phyloP scores from a whole-genome alignment of 2,329 filamentous ascomycete genomes.

The Graphilbum fragrans region DNA sequence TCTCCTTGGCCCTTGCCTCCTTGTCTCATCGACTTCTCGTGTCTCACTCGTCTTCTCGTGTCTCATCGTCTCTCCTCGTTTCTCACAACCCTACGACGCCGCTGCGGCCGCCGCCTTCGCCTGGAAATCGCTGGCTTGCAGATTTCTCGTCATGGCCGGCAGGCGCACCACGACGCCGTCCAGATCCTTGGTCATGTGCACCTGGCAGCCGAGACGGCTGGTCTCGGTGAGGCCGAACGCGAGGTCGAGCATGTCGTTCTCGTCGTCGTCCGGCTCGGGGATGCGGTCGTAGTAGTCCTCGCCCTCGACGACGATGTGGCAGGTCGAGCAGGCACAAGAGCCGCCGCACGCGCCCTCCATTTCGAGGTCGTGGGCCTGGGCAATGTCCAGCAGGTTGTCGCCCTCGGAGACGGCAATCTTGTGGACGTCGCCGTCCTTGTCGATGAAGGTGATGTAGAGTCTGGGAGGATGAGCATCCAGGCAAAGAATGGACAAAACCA shows the following conservation, averaged over 20 bases:
- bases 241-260: conserved; percentile 84
- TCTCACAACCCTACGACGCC: not conserved
- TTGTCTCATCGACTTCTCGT: not conserved
- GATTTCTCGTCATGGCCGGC: conserved; percentile 86
- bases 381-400: conserved; percentile 90
- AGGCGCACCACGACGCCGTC: conserved; percentile 77
- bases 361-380: conserved; percentile 86
- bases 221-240: conserved; percentile 87
- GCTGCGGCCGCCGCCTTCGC: conserved; percentile 5
- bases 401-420: conserved; percentile 73
- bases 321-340: conserved; percentile 86
- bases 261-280: conserved; percentile 65
- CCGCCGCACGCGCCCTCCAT: conserved; percentile 98
- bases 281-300: conserved; percentile 66
- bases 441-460: conserved; percentile 81
- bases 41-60: not conserved
- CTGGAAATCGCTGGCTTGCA: conserved; percentile 88
- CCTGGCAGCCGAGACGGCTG: conserved; percentile 73
- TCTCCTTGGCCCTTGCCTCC: too few species aligned
- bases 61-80: not conserved
- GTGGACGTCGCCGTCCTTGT: conserved; percentile 70
- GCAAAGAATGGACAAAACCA: not conserved
- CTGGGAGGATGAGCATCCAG: conserved; percentile 27
- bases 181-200: conserved; percentile 80
- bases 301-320: conserved; percentile 74